Conservation (phyloP, 139 green algal species). For the Coelastrella sp. region DNA sequence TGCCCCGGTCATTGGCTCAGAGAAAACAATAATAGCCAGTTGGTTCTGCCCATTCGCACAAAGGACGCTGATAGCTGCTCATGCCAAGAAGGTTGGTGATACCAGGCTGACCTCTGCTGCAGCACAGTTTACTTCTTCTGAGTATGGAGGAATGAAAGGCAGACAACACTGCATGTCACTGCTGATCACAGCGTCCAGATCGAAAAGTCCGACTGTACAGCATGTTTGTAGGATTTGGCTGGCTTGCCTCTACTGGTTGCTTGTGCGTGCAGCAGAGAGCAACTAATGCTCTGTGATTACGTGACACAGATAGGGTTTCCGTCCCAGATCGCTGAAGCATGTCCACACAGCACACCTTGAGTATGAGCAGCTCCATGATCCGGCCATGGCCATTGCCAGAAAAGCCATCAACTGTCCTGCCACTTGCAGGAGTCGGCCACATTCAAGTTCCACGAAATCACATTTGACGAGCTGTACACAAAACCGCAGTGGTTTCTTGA, state of each 20-base stretch:
- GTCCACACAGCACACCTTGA: no score
- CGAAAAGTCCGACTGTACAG: background rate
- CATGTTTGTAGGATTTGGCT: background rate
- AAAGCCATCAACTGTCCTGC: background rate
- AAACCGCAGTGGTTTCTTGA: slow-evolving; percentile 45
- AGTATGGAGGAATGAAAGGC: background rate
- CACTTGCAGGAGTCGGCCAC: background rate
- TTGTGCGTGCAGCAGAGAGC: background rate
- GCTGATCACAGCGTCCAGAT: background rate
- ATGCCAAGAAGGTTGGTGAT: slow-evolving; percentile 25
- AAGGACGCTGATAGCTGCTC: slow-evolving; percentile 17
- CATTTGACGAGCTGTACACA: slow-evolving; percentile 30
- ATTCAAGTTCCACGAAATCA: slow-evolving; percentile 26
- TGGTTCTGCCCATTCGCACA: slow-evolving; percentile 50
- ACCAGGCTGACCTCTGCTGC: no score
- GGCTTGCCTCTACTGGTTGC: background rate
- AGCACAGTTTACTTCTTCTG: no score
- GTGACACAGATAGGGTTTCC: no score
- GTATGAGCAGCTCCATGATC: no score
- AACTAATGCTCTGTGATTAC: background rate
- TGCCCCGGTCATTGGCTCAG: background rate
- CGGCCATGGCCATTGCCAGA: background rate
- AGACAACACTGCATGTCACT: background rate
- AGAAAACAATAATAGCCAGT: background rate
- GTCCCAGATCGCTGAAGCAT: no score